These are phyloP conservation scores for Gaultheria prostrata DNA, from an alignment of 148 eudicot genomes.

Conservation along the genomic window DNA sequence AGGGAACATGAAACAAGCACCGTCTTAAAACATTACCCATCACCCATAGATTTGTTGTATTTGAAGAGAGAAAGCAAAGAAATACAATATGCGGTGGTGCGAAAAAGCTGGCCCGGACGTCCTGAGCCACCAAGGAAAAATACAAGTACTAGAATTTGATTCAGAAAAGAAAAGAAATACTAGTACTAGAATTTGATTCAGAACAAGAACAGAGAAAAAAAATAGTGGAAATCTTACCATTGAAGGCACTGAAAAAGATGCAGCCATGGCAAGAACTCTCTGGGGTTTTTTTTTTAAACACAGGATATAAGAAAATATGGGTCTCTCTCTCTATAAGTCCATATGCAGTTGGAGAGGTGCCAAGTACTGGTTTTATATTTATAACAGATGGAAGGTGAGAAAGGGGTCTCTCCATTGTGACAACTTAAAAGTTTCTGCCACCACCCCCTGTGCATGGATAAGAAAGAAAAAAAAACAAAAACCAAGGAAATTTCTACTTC, in stretches of 20 bases:
- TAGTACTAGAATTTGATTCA: background rate
- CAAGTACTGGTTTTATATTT: conserved; percentile 29
- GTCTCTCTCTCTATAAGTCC: conserved; percentile 10
- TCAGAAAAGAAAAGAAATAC: background rate
- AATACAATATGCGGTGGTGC: no score
- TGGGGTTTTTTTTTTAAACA: background rate
- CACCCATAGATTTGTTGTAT: no score
- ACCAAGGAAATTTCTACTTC: conserved; percentile 23
- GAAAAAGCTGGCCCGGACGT: no score
- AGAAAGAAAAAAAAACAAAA: conserved; percentile 17
- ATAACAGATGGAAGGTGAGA: conserved; percentile 24
- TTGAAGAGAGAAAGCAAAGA: no score
- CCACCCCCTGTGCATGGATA: conserved; percentile 16
- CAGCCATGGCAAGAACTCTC: conserved; percentile 58
- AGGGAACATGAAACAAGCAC: no score
- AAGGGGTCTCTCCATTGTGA: background rate
- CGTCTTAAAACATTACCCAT: no score
- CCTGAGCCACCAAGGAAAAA: no score
- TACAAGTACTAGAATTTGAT: no score
- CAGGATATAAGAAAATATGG: background rate
- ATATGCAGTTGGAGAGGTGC: conserved; percentile 17
- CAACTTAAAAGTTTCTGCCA: background rate
- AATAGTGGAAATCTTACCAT: conserved; percentile 29
- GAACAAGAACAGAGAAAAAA: background rate
- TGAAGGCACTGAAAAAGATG: conserved; percentile 58